Base-by-base conservation (phyloP, 257 asterid species). In the Capsicum baccatum region DNA sequence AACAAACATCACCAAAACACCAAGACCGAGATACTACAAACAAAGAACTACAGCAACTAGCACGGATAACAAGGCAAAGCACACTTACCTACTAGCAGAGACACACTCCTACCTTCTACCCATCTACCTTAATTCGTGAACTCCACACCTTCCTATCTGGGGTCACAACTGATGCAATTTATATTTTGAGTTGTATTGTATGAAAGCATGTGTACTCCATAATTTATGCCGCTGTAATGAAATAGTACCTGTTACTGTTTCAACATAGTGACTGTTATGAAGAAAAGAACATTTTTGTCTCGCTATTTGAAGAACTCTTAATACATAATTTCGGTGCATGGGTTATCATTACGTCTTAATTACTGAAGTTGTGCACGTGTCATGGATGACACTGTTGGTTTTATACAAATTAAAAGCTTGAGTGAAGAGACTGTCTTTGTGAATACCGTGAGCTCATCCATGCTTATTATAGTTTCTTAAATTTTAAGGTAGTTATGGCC, bases 351-450 rank as follows among this genome's bases (percentile, higher is more conserved):
- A 78, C 42, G 47, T 78, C 64, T 78, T 54, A 78, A 52, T 21
- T 76, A 52, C 63, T 26, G 44, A 74, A 56, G 9, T 57, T 21
- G 14, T 50, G 21, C 6, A 35, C 21, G 44, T 21, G 81, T 7
- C 62, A 74, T 50, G 62, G 62, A 74, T 44, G 52, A 52, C 47
- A 50, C 21, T 19, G 14, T 74, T 52, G 47, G 60, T 74, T 52
- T 74, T 74, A 21, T 13, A 19, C 62, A 74, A 74, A 52, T 52
- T 54, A 50, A 52, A 74, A 74, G 21, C 11, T 26, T 3, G 81
- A 74, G 81, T 19, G 52, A 74, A 74, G 47, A 74, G 81, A 74
- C 52, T 74, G 81, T 52, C 81, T 50, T 47, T 74, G 48, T 54
- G 48, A 78, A 54, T 35, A 78, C 26, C 15, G 6, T 26, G 81